phyloP scores from a whole-genome alignment of 305 asterid species.

The Fraxinus paxiana region DNA sequence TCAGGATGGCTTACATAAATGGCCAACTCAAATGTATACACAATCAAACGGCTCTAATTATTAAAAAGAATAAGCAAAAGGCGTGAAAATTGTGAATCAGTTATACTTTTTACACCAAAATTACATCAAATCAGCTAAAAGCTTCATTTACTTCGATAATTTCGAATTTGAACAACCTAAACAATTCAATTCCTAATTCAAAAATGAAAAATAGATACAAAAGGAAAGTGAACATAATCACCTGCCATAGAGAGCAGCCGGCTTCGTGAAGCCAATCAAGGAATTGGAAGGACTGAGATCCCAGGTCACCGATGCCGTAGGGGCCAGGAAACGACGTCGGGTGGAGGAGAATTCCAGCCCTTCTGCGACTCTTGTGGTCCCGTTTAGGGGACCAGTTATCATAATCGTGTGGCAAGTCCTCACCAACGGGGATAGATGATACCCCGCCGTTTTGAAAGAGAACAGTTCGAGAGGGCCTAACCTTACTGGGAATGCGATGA shows the following conservation, averaged over 20 bases:
- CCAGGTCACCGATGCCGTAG: conserved; percentile 90
- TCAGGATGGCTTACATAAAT: neutral
- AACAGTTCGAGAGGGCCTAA: conserved; percentile 8
- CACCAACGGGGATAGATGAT: conserved; percentile 41
- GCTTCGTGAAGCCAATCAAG: conserved; percentile 86
- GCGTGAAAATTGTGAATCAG: neutral
- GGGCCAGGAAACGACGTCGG: conserved; percentile 97
- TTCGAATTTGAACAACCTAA: neutral
- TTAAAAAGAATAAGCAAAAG: neutral
- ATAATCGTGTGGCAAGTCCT: conserved; percentile 73
- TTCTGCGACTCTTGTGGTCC: conserved; percentile 42
- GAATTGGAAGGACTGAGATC: conserved; percentile 68
- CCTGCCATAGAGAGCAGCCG: conserved; percentile 99
- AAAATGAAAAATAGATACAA: neutral
- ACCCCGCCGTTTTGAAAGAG: conserved; percentile 30
- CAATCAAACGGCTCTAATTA: neutral
- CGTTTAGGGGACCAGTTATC: conserved; percentile 61
- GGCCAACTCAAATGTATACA: neutral
- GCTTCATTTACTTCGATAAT: neutral
- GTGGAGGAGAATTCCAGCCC: conserved; percentile 88
- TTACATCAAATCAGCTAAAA: neutral
- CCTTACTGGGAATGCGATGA: conserved; percentile 12
- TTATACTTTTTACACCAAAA: neutral
- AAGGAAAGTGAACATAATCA: conserved; percentile 3
- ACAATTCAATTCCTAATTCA: neutral